A percentile compares a stretch with the other conserved stretches of the same genome.
phyloP scores from a whole-genome alignment of 2,329 filamentous ascomycete genomes.

The Fusarium phyllophilum region DNA sequence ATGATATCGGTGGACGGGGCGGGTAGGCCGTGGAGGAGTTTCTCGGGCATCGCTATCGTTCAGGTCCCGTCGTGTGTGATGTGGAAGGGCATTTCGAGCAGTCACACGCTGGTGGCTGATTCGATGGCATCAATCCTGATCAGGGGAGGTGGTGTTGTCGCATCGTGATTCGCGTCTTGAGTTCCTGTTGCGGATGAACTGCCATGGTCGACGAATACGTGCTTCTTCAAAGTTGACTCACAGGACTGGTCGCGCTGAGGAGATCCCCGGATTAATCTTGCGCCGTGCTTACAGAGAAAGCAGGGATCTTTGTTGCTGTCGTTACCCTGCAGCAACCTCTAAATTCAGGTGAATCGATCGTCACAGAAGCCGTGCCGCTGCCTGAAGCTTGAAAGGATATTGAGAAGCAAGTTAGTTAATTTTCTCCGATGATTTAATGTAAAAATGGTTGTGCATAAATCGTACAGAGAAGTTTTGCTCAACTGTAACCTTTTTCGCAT shows the following conservation, averaged over 20 bases:
- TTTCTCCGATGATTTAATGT: fast-evolving
- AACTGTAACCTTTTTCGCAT: too few relatives aligned
- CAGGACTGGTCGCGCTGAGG: fast-evolving
- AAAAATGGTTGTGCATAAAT: fast-evolving
- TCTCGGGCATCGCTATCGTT: fast-evolving
- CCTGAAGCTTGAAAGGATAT: fast-evolving
- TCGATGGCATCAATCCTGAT: fast-evolving
- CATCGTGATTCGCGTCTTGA: not conserved
- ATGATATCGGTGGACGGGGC: fast-evolving
- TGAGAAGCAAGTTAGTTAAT: fast-evolving
- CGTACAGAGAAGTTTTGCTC: not conserved
- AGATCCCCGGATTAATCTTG: not conserved
- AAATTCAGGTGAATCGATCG: fast-evolving
- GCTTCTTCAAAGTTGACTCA: too few relatives aligned
- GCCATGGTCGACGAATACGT: not conserved
- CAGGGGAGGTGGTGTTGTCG: fast-evolving
- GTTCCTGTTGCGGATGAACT: not conserved
- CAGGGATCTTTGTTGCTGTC: not conserved
- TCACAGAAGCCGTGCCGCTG: fast-evolving
- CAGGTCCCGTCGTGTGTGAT: fast-evolving
- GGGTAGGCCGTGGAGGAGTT: fast-evolving
- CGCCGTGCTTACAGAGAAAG: not conserved
- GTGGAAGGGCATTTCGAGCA: fast-evolving
- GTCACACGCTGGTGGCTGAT: fast-evolving
- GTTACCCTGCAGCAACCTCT: not conserved